These are phyloP conservation scores for Trametes cubensis DNA, from an alignment of 768 basidiomycete genomes.

Conservation along the genomic window DNA sequence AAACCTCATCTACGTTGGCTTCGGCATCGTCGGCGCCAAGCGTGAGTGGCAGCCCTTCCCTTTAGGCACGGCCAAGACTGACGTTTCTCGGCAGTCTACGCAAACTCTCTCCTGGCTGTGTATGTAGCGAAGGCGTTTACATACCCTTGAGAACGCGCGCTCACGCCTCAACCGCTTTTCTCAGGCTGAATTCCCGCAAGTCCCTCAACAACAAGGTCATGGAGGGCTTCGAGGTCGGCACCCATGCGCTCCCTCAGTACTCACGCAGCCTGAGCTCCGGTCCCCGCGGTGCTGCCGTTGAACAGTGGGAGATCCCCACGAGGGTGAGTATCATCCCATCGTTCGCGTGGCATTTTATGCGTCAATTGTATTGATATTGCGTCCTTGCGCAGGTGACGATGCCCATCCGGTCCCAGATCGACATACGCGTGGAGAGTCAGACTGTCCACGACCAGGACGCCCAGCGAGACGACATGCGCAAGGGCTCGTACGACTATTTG, in stretches of 20 bases:
- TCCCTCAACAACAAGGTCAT: background rate
- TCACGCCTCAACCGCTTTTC: background rate
- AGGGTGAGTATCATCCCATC: background rate
- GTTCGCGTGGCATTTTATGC: background rate
- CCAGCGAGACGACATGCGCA: background rate
- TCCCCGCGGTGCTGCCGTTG: background rate
- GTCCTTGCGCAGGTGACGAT: background rate
- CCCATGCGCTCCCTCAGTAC: background rate
- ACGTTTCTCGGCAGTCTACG: background rate
- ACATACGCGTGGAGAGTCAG: background rate
- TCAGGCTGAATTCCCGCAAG: background rate
- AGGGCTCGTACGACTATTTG: background rate
- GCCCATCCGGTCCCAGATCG: background rate
- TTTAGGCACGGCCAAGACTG: background rate
- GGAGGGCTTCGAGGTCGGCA: background rate
- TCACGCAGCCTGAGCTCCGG: no score
- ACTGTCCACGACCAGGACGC: background rate
- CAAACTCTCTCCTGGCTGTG: background rate
- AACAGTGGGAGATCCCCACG: conserved; percentile 2
- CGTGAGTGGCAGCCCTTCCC: background rate
- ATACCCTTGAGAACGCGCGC: no score
- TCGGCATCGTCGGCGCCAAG: background rate
- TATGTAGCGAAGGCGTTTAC: background rate
- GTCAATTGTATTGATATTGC: no score
- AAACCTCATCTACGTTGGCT: background rate